These are phyloP conservation scores for Ogataea saltuana DNA, from an alignment of 805 yeast genomes.

Conservation along the genomic window DNA sequence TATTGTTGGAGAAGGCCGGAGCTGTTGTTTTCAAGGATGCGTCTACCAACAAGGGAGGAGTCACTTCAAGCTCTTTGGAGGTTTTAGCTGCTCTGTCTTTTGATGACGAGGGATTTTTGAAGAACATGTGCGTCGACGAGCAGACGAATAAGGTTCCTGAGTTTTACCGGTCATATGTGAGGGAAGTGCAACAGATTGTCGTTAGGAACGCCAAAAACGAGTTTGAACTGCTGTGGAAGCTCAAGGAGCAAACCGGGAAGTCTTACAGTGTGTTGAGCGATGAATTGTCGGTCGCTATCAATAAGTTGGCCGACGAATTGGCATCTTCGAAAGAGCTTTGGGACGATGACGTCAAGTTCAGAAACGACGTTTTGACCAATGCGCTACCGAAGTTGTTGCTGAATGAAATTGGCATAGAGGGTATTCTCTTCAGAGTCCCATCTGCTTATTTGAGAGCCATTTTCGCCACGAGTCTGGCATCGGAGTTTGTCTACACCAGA, in stretches of 20 bases:
- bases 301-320: conserved; percentile 81
- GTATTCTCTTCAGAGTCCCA: conserved; percentile 77
- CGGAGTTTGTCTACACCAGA: conserved; percentile 78
- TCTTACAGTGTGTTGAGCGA: conserved; percentile 76
- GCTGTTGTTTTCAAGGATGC: conserved; percentile 91
- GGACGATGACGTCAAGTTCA: conserved; percentile 73
- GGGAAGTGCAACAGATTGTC: conserved; percentile 75
- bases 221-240: conserved; percentile 83
- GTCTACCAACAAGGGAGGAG: conserved; percentile 98
- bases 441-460: conserved; percentile 83
- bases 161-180: conserved; percentile 82
- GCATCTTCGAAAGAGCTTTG: conserved; percentile 80
- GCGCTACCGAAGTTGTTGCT: conserved; percentile 78
- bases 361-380: conserved; percentile 72
- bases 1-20: conserved; percentile 84
- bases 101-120: conserved; percentile 78
- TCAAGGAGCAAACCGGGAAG: conserved; percentile 62
- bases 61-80: conserved; percentile 92
- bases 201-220: conserved; percentile 78
- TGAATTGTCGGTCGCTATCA: conserved; percentile 77
- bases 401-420: conserved; percentile 62
- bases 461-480: conserved; percentile 82
- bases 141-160: conserved; percentile 55
- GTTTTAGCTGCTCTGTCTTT: conserved; percentile 92
- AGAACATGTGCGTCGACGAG: conserved; percentile 75